Evolutionary conservation across 2,329 filamentous ascomycete species (phyloP).

Genomic region (Periconia sp.): DNA sequence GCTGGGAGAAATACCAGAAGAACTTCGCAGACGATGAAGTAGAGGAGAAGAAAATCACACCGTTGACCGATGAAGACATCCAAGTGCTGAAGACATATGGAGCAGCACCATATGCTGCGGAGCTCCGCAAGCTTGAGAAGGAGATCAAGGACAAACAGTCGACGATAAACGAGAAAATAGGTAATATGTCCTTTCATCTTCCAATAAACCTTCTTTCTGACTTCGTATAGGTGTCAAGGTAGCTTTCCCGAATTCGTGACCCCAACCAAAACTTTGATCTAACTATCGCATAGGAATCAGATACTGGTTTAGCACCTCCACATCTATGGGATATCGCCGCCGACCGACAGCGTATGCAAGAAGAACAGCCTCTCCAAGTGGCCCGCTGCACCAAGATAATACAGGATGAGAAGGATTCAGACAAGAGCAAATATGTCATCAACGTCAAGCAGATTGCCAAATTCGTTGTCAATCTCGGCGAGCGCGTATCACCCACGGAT

Average conservation of each 20-base stretch:
- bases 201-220: conserved; percentile 14
- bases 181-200: conserved; percentile 32
- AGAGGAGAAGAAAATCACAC: conserved; percentile 99
- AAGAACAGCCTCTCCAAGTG: conserved; percentile 97
- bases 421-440: conserved; percentile 99
- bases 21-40: conserved; percentile 94
- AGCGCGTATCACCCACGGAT: conserved; percentile 95
- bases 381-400: conserved; percentile 99
- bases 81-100: conserved; percentile 99
- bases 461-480: conserved; percentile 96
- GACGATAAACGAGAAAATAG: conserved; percentile 98
- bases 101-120: conserved; percentile 89
- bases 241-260: conserved; percentile 14
- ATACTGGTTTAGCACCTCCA: conserved; percentile 95
- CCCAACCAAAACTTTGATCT: conserved; percentile 2
- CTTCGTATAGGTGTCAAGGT: conserved; percentile 63
- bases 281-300: conserved; percentile 72
- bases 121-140: conserved; percentile 96
- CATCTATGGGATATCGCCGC: conserved; percentile 99
- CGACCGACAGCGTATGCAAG: conserved; percentile 96
- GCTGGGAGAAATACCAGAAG: conserved; percentile 99
- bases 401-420: conserved; percentile 88
- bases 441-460: conserved; percentile 99
- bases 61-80: conserved; percentile 97
- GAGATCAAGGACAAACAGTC: conserved; percentile 99